Base-by-base conservation (phyloP, 1,139 yeast genomes). In the Blastobotrys persicus region DNA sequence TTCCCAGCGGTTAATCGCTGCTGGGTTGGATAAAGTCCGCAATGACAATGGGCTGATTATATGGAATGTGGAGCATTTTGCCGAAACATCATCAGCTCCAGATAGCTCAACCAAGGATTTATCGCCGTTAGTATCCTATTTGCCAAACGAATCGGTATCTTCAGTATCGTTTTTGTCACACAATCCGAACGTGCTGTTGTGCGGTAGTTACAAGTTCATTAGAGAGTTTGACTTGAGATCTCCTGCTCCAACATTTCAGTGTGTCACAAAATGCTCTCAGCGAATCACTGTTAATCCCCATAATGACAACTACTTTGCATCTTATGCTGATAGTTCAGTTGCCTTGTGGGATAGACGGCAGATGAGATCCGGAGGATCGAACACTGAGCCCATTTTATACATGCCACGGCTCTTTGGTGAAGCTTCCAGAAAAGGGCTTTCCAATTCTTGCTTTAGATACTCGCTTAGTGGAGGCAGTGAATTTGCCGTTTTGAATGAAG, bases 261-360 rank as follows among this genome's bases (percentile, higher is more conserved):
- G 85, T 63, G 87, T 91, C 1, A 83, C 94, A 0, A 80, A 85
- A 58, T 80, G 87, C 54, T 82, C 91, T 0, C 74, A 80, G 56
- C 87, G 87, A 11, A 75, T 91, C 42, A 74, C 78, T 7, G 72
- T 84, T 37, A 92, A 88, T 61, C 92, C 86, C 2, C 80, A 81
- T 59, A 75, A 78, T 52, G 76, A 76, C 33, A 75, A 79, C 65
- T 76, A 79, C 56, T 87, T 88, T 65, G 80, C 88, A 35, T 82
- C 95, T 0, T 79, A 79, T 56, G 79, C 88, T 47, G 96, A 87
- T 60, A 96, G 96, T 1, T 79, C 94, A 0, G 70, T 89, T 50
- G 83, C 92, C 0, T 75, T 89, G 12, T 91, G 96, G 95, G 98
- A 91, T 64, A 76, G 95, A 53, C 75, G 97, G 52, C 82, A 78